Percentiles rank a stretch among this genome's conserved stretches.
Evolutionary conservation across 2,329 filamentous ascomycete species (phyloP).

Genomic region (Arthrobotrys iridis): DNA sequence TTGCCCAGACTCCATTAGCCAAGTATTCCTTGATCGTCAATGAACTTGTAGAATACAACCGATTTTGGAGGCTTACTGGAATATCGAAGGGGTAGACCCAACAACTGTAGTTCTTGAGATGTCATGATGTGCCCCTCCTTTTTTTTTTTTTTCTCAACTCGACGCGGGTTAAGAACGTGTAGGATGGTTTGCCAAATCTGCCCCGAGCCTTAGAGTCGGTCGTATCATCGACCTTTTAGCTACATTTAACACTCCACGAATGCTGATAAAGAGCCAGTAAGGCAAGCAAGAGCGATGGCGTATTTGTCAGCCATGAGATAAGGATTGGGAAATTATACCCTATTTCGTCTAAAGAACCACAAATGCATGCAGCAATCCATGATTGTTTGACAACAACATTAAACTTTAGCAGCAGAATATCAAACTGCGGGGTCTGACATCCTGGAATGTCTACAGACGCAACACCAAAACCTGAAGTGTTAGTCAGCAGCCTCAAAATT

Average conservation of each 20-base stretch:
- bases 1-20: not conserved
- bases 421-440: too few relatives aligned
- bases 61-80: conserved; percentile 31
- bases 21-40: not conserved
- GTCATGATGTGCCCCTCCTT: not conserved
- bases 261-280: too few relatives aligned
- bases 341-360: not conserved
- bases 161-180: too few relatives aligned
- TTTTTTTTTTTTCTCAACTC: too few relatives aligned
- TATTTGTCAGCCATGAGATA: not conserved
- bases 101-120: conserved; percentile 17
- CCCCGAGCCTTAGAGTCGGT: conserved; percentile 25
- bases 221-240: conserved; percentile 1
- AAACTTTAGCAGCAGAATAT: too few relatives aligned
- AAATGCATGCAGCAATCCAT: not conserved
- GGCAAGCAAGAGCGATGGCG: not conserved
- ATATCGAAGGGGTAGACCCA: conserved; percentile 40
- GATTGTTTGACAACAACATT: not conserved
- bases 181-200: conserved; percentile 26
- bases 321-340: not conserved
- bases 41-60: not conserved
- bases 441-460: not conserved
- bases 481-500: not conserved
- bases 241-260: not conserved
- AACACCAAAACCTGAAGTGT: not conserved